Percentiles rank a stretch among this genome's conserved stretches.
Evolutionary conservation across 306 rosid genomes (phyloP).

Genomic region (Abrus pulchellus): DNA sequence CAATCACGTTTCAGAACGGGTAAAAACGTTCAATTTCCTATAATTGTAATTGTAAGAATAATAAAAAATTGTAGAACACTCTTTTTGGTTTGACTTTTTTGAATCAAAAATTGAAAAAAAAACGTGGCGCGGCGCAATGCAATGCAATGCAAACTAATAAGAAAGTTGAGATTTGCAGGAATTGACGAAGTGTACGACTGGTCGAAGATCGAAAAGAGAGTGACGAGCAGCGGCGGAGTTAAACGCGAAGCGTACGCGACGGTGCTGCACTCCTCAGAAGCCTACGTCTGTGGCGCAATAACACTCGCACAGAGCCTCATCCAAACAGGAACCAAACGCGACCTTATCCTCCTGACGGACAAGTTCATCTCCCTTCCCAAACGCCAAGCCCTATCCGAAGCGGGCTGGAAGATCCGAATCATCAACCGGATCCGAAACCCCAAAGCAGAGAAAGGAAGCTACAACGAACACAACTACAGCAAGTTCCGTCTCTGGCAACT

Average conservation of each 20-base stretch:
- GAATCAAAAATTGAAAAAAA: too few relatives aligned
- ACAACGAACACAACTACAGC: conserved; percentile 95
- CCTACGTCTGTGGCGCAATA: conserved; percentile 87
- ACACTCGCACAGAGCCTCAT: conserved; percentile 78
- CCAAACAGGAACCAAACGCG: conserved; percentile 75
- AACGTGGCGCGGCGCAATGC: too few relatives aligned
- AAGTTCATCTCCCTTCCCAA: conserved; percentile 61
- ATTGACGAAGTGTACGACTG: conserved; percentile 66
- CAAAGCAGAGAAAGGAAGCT: conserved; percentile 58
- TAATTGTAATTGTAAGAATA: too few relatives aligned
- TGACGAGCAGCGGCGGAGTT: conserved; percentile 42
- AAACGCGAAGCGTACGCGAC: conserved; percentile 82
- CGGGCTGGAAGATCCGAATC: conserved; percentile 78
- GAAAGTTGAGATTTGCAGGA: conserved; percentile 48
- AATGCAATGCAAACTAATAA: background rate
- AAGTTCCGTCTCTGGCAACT: conserved; percentile 91
- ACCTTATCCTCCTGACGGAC: conserved; percentile 77
- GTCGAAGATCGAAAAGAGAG: conserved; percentile 52
- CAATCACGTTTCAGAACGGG: conserved; percentile 1
- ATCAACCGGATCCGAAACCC: conserved; percentile 82
- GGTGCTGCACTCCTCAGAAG: conserved; percentile 71
- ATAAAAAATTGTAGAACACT: background rate
- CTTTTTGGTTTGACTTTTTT: background rate
- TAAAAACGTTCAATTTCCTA: background rate
- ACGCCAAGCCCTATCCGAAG: conserved; percentile 59